Conservation (phyloP, 2,329 filamentous ascomycete species). For the Microdochium trichocladiopsis region DNA sequence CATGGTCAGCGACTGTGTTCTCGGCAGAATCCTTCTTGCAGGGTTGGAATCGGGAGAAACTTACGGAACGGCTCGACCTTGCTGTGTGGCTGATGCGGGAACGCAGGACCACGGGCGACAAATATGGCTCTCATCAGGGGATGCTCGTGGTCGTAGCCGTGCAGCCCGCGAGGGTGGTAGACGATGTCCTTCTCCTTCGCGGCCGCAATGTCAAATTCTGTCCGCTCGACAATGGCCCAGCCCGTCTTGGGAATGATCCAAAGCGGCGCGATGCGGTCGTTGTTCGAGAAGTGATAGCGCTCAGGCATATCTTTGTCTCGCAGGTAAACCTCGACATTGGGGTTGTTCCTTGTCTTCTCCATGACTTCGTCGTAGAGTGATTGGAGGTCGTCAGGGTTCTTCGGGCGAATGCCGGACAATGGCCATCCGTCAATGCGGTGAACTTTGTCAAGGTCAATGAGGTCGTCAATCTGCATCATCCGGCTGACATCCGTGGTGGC, state of each 20-base stretch:
- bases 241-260: conserved; percentile 92
- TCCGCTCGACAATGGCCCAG: conserved; percentile 80
- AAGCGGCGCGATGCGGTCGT: conserved; percentile 83
- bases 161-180: conserved; percentile 78
- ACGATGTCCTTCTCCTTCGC: conserved; percentile 55
- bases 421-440: conserved; percentile 93
- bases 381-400: conserved; percentile 58
- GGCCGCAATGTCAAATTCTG: conserved; percentile 69
- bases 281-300: conserved; percentile 84
- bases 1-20: conserved; percentile 1
- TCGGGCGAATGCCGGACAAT: conserved; percentile 78
- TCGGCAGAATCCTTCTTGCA: too few relatives aligned
- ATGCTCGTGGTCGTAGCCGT: conserved; percentile 93
- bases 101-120: conserved; percentile 83
- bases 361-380: conserved; percentile 57
- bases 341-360: conserved; percentile 50
- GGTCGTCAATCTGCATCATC: conserved; percentile 82
- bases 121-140: conserved; percentile 97
- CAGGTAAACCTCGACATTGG: conserved; percentile 80
- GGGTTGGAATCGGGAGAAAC: conserved; percentile 32
- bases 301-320: conserved; percentile 83
- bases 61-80: conserved; percentile 75
- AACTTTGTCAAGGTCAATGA: conserved; percentile 71
- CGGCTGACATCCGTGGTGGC: conserved; percentile 79
- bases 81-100: conserved; percentile 78